Percentiles rank a stretch among this genome's conserved stretches.
Evolutionary conservation across 163 green algal species (phyloP).

Genomic region (Scenedesmus sp.): DNA sequence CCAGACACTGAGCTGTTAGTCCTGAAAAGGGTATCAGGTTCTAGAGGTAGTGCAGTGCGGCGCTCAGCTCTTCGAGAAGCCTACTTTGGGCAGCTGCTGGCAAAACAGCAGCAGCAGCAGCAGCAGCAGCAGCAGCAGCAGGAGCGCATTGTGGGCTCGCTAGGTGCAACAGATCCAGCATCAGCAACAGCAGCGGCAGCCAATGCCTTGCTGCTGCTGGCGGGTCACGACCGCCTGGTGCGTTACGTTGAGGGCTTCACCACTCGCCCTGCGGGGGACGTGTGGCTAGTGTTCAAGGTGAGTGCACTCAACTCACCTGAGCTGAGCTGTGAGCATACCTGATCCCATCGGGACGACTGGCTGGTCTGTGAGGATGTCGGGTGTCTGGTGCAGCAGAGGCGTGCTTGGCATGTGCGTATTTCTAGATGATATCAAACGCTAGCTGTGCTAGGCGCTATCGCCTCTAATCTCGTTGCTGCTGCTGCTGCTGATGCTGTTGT

Average conservation of each 20-base stretch:
- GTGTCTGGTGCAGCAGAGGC: neutral
- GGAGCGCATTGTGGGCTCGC: neutral
- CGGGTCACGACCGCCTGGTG: conserved; percentile 61
- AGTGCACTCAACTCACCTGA: neutral
- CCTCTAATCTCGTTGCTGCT: neutral
- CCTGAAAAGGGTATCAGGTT: conserved; percentile 70
- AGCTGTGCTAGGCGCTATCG: neutral
- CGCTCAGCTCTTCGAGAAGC: conserved; percentile 71
- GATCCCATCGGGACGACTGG: no score
- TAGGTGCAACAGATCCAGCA: no score
- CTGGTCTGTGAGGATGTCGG: no score
- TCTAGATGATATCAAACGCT: neutral
- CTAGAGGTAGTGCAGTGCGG: conserved; percentile 53
- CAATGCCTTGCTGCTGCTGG: neutral
- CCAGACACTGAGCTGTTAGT: conserved; percentile 53
- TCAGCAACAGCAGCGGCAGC: neutral
- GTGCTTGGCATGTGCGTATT: neutral
- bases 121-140: neutral
- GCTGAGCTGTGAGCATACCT: no score
- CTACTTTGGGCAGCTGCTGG: conserved; percentile 78
- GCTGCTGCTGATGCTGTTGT: neutral
- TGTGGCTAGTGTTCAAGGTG: conserved; percentile 76
- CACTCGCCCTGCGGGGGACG: conserved; percentile 42
- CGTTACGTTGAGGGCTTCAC: conserved; percentile 72
- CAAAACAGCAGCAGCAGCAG: neutral